Conservation (phyloP, 2,329 filamentous ascomycete species). For the Thermothelomyces thermophilus region DNA sequence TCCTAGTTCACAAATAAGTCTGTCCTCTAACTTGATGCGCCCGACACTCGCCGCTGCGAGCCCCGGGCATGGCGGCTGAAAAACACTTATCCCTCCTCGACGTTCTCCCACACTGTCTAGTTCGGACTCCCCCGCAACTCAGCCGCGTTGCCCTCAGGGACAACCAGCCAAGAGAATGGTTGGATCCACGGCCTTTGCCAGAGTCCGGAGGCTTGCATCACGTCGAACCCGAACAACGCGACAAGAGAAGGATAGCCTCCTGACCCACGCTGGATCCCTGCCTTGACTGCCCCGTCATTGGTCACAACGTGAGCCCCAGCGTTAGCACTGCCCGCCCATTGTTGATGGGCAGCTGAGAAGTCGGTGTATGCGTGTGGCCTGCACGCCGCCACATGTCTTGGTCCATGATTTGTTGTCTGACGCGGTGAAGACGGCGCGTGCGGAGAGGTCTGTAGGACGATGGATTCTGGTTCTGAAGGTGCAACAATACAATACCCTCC, state of each 20-base stretch:
- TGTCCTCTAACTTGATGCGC: no score
- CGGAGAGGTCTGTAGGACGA: constrained; percentile 4
- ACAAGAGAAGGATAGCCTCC: not conserved
- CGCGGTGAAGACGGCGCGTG: constrained; percentile 12
- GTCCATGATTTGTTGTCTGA: constrained; percentile 15
- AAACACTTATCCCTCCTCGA: not conserved
- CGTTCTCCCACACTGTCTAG: no score
- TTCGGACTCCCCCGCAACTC: no score
- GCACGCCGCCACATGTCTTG: constrained; percentile 18
- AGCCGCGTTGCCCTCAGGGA: constrained; percentile 1
- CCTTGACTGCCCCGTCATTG: constrained; percentile 2
- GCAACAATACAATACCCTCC: not conserved
- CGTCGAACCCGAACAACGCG: not conserved
- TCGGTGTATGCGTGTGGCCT: constrained; percentile 15
- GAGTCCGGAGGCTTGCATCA: constrained; percentile 9
- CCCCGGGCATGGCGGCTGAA: not conserved
- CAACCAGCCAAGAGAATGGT: constrained; percentile 6
- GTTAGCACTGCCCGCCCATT: not conserved
- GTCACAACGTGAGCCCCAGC: not conserved
- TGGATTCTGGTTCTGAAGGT: not conserved
- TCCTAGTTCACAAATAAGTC: no score
- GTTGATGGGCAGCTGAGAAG: constrained; percentile 9
- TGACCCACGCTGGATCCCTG: not conserved
- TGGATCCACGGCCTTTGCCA: not conserved
- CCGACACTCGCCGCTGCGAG: not conserved